Evolutionary conservation across 2,329 filamentous ascomycete species (phyloP).

Genomic region (Bipolaris gigantea): DNA sequence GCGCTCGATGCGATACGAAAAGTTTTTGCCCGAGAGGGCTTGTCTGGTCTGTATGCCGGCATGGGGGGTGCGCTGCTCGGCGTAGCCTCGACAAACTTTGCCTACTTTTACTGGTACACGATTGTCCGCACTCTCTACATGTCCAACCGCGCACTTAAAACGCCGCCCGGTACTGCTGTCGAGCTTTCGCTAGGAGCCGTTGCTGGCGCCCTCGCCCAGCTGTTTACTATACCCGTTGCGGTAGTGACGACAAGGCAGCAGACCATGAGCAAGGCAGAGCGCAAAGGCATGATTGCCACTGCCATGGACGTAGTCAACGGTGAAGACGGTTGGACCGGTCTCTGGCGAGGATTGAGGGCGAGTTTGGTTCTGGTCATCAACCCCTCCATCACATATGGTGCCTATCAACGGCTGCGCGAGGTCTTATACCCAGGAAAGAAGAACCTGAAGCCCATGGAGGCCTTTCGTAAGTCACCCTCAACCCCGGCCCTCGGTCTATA

Average conservation of each 20-base stretch:
- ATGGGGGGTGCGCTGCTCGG: conserved; percentile 85
- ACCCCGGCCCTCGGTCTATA: background rate
- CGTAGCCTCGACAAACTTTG: conserved; percentile 96
- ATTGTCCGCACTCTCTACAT: conserved; percentile 81
- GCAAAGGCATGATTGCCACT: conserved; percentile 84
- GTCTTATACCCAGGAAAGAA: conserved; percentile 75
- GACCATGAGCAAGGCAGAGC: conserved; percentile 81
- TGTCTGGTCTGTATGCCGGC: conserved; percentile 82
- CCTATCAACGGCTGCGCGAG: conserved; percentile 85
- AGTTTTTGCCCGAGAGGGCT: conserved; percentile 78
- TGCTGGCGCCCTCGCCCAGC: conserved; percentile 86
- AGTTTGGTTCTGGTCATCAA: conserved; percentile 95
- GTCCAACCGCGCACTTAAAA: conserved; percentile 58
- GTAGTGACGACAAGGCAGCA: conserved; percentile 96
- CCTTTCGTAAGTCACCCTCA: conserved; percentile 71
- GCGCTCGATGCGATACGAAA: conserved; percentile 86
- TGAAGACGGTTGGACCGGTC: conserved; percentile 83
- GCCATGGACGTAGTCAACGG: conserved; percentile 86
- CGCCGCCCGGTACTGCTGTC: conserved; percentile 73
- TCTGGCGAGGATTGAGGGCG: conserved; percentile 95
- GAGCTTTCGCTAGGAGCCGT: conserved; percentile 85
- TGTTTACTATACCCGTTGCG: conserved; percentile 95
- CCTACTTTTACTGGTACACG: conserved; percentile 99
- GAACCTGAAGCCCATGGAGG: conserved; percentile 78
- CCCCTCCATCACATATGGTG: conserved; percentile 95